phyloP scores from a whole-genome alignment of 441 rosid species.

The Mallotus repandus region DNA sequence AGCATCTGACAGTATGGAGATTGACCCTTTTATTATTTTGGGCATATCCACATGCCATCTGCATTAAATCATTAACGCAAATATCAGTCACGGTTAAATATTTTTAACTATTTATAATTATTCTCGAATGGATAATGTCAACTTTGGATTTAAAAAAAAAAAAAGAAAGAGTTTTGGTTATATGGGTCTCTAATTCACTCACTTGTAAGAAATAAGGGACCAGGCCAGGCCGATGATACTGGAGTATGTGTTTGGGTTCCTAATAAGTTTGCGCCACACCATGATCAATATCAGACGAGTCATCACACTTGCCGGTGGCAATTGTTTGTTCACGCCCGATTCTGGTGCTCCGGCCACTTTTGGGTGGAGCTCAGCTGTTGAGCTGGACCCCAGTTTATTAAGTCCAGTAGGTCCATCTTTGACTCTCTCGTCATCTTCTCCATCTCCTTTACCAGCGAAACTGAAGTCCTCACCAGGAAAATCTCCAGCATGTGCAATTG shows the following conservation, averaged over 20 bases:
- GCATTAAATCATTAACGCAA: conserved; percentile 25
- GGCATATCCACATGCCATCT: conserved; percentile 95
- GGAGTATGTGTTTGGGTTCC: conserved; percentile 94
- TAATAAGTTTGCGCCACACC: conserved; percentile 97
- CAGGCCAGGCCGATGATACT: conserved; percentile 90
- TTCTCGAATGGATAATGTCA: background rate
- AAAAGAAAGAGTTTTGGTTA: no score
- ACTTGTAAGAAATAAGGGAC: conserved; percentile 73
- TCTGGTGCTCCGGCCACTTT: conserved; percentile 42
- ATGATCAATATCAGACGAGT: conserved; percentile 92
- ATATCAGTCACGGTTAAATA: conserved; percentile 2
- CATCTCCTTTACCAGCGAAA: conserved; percentile 42
- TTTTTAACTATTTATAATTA: background rate
- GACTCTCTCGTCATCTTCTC: conserved; percentile 55
- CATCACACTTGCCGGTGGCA: conserved; percentile 99
- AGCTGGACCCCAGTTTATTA: conserved; percentile 60
- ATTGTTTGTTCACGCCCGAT: conserved; percentile 44
- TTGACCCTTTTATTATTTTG: conserved; percentile 73
- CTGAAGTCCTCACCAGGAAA: conserved; percentile 46
- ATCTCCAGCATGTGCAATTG: conserved; percentile 42
- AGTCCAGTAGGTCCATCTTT: conserved; percentile 47
- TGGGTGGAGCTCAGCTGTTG: conserved; percentile 64
- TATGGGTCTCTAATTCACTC: conserved; percentile 15
- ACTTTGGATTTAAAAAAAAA: background rate
- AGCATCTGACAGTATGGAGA: conserved; percentile 97